Percentiles rank a stretch among this genome's conserved stretches.
Evolutionary conservation across 495 filamentous ascomycete species (phyloP).

Genomic region (Immersiella caudata): DNA sequence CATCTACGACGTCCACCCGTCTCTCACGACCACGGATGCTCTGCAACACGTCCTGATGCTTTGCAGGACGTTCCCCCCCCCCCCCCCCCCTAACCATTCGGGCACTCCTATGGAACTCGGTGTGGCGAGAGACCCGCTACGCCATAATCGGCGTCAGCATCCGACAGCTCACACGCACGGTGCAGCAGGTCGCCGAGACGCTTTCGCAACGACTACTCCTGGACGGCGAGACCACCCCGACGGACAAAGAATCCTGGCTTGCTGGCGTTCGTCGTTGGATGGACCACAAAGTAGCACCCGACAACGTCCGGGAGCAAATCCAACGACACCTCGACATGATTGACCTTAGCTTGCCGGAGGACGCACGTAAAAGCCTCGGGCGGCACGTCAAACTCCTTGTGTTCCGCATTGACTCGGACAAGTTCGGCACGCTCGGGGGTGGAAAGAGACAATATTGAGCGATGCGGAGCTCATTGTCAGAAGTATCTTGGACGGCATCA

Average conservation of each 20-base stretch:
- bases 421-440: constrained; percentile 5
- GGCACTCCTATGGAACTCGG: constrained; percentile 24
- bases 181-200: constrained; percentile 2
- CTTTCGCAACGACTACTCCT: not conserved
- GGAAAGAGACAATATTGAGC: constrained; percentile 21
- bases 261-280: constrained; percentile 17
- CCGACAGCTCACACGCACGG: not conserved
- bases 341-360: constrained; percentile 20
- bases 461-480: constrained; percentile 19
- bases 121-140: constrained; percentile 27
- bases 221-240: not conserved
- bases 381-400: constrained; percentile 22
- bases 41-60: constrained; percentile 22
- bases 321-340: constrained; percentile 28
- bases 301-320: constrained; percentile 22
- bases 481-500: constrained; percentile 23
- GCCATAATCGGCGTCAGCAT: constrained; percentile 23
- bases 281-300: constrained; percentile 16
- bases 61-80: constrained; percentile 19
- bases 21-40: constrained; percentile 28
- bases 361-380: not conserved
- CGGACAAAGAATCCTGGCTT: constrained; percentile 19
- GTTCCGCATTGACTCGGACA: constrained; percentile 12
- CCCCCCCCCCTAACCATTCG: constrained; percentile 19
- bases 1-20: constrained; percentile 28